Conservation (phyloP, 768 basidiomycete genomes). For the Suillus subluteus region DNA sequence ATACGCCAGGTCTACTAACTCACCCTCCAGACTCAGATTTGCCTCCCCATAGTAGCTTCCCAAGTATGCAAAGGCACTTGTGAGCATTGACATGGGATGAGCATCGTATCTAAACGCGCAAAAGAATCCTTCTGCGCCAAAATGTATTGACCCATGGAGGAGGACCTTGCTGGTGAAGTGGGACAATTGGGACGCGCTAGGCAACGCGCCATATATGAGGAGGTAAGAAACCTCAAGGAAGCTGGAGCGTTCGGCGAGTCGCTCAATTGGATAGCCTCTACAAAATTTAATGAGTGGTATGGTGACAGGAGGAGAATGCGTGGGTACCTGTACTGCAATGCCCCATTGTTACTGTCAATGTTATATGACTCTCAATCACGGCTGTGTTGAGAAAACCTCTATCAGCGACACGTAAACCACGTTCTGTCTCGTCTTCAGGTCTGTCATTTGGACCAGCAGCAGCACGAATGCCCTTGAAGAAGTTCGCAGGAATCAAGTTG, state of each 20-base stretch:
- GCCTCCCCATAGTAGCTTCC: constrained; percentile 89
- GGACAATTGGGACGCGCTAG: constrained; percentile 58
- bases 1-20: constrained; percentile 13
- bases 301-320: constrained; percentile 2
- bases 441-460: constrained; percentile 59
- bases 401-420: constrained; percentile 78
- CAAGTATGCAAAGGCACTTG: constrained; percentile 84
- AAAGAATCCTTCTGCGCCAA: constrained; percentile 71
- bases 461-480: constrained; percentile 78
- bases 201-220: constrained; percentile 85
- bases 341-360: constrained; percentile 88
- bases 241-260: constrained; percentile 77
- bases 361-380: constrained; percentile 79
- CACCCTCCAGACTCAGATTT: constrained; percentile 85
- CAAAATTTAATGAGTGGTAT: constrained; percentile 11
- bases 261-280: constrained; percentile 93
- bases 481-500: constrained; percentile 79
- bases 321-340: constrained; percentile 73
- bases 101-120: constrained; percentile 85
- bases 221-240: constrained; percentile 87
- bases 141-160: constrained; percentile 71
- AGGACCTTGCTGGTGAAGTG: constrained; percentile 77
- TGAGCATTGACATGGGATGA: constrained; percentile 91
- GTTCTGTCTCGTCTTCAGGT: constrained; percentile 82
- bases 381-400: constrained; percentile 85